Evolutionary conservation across 176 grass and related monocot genomes (phyloP), one percentile per base, ranked within the genome.

Genomic region (Cenchrus fungigraminus): DNA sequence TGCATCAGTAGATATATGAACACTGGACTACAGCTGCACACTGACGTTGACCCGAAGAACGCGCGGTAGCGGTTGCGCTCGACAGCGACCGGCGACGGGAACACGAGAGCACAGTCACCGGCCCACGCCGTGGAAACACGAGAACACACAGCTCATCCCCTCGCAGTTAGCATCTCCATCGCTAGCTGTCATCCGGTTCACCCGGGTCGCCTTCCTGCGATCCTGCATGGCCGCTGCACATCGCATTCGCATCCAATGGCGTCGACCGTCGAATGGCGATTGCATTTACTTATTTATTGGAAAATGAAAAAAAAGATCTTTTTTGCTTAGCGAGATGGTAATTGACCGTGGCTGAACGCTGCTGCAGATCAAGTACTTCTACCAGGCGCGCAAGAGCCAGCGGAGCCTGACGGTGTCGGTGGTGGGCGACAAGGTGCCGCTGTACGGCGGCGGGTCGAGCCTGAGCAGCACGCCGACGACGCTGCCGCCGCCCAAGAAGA

Each of bases 301-400:
- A 34, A 19, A 42, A 42, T 11, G 37, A 40, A 40, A 40, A 40
- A 40, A 32, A 32, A 25, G 34, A 4, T 40, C 37, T 40, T 40
- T 40, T 58, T 76, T 76, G 31, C 20, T 45, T 25, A 0, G 7
- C 43, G 3, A 14, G 59, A 60, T 14, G 9, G 5, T 6, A 1
- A 40, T 1, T 47, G 34, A 77, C 37, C 5, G 29, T 22, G 34
- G 57, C 20, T 5, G 29, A 12, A 6, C 4, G 3, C 3, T 73
- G 52, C 67, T 71, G 66, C 80, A 99, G 97, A 66, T 99, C 1
- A 89, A 92, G 61, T 83, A 96, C 54, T 99, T 99, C 29, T 99
- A 99, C 90, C 97, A 99, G 79, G 20, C 88, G 2, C 84, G 97
- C 85, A 99, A 96, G 90, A 99, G 97, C 82, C 64, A 88, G 54